phyloP scores from a whole-genome alignment of 805 yeast genomes.

The Saturnispora hagleri region DNA sequence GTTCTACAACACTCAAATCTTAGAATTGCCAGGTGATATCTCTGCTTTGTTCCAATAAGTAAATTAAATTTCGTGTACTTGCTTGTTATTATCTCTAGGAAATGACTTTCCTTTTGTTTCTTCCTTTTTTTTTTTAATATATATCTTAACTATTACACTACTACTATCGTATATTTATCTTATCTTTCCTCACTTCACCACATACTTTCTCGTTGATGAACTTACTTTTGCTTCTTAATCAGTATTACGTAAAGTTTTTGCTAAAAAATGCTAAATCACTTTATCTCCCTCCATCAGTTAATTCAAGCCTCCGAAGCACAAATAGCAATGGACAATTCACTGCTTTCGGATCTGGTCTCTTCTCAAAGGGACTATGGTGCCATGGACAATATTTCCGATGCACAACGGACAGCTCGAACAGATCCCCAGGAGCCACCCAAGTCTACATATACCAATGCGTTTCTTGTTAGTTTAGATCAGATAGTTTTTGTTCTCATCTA shows the following conservation, averaged over 20 bases:
- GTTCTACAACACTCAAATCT: constrained; percentile 82
- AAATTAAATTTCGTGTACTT: neutral
- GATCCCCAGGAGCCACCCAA: neutral
- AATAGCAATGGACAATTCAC: neutral
- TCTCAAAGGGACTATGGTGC: neutral
- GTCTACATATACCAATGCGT: neutral
- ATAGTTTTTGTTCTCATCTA: neutral
- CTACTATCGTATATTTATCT: neutral
- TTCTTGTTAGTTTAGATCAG: neutral
- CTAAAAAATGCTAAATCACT: neutral
- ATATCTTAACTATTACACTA: neutral
- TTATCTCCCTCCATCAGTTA: neutral
- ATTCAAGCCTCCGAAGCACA: neutral
- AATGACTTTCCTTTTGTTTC: neutral
- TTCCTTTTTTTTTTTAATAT: neutral
- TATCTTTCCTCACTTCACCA: neutral
- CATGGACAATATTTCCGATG: neutral
- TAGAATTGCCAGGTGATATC: constrained; percentile 74
- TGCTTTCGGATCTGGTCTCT: neutral
- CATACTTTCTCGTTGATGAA: too few species aligned
- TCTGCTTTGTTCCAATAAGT: constrained; percentile 7
- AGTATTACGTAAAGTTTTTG: neutral
- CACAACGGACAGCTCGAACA: neutral
- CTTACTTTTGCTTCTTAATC: too few species aligned
- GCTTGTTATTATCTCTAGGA: neutral